phyloP scores from a whole-genome alignment of 164 flowering plant species.

The Magnolia changhungtana region DNA sequence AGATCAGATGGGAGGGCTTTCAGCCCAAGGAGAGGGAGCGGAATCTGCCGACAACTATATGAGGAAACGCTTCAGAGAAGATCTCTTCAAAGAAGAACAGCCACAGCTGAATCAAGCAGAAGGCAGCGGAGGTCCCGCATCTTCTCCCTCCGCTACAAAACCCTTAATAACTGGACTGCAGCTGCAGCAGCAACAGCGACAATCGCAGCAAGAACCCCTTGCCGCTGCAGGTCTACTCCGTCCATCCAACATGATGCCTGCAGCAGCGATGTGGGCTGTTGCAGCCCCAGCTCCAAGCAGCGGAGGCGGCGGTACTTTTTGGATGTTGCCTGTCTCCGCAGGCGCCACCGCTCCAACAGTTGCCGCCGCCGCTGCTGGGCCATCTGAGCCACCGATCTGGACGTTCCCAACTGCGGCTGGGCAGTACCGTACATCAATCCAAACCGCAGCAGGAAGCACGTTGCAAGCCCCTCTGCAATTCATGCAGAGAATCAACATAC shows the following conservation, averaged over 20 bases:
- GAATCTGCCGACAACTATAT: slow-evolving; percentile 36
- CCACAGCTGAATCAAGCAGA: slow-evolving; percentile 9
- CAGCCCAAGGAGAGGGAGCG: slow-evolving; percentile 25
- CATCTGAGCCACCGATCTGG: slow-evolving; percentile 55
- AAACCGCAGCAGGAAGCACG: slow-evolving; percentile 20
- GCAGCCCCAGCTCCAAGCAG: slow-evolving; percentile 45
- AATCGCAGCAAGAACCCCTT: slow-evolving; percentile 3
- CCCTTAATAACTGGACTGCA: slow-evolving; percentile 8
- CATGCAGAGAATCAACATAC: slow-evolving; percentile 55
- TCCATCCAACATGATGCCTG: slow-evolving; percentile 38
- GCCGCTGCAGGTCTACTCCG: slow-evolving; percentile 15
- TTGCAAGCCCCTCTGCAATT: slow-evolving; percentile 57
- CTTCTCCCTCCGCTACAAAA: slow-evolving; percentile 26
- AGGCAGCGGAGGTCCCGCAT: not conserved
- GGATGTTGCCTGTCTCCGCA: slow-evolving; percentile 65
- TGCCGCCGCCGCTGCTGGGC: slow-evolving; percentile 19
- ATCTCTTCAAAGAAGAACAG: slow-evolving; percentile 66
- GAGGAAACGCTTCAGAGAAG: slow-evolving; percentile 67
- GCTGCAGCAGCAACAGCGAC: slow-evolving; percentile 7
- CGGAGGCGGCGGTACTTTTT: slow-evolving; percentile 46
- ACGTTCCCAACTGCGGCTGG: slow-evolving; percentile 41
- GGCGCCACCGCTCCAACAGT: slow-evolving; percentile 21
- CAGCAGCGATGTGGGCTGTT: slow-evolving; percentile 69
- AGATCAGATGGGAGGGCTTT: slow-evolving; percentile 42
- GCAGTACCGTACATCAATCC: slow-evolving; percentile 20